phyloP scores from a whole-genome alignment of 345 rosid species.

The Bruguiera sexangula region DNA sequence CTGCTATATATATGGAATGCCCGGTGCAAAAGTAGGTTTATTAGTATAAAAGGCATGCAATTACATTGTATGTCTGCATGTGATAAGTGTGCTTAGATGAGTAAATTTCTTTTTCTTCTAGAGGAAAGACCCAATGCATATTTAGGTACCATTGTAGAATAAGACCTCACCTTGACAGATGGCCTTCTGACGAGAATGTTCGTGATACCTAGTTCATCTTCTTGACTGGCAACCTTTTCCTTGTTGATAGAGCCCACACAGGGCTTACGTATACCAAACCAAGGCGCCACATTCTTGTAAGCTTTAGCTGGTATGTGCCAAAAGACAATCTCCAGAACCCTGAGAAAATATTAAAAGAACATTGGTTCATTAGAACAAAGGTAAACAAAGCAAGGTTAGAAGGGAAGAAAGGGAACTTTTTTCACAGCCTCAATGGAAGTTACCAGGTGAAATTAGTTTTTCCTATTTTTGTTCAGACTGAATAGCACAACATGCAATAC shows the following conservation, averaged over 20 bases:
- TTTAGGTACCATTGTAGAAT: background rate
- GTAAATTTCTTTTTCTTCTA: background rate
- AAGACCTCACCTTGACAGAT: slow-evolving; percentile 62
- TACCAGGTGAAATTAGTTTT: background rate
- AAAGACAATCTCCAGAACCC: slow-evolving; percentile 80
- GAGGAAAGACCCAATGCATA: background rate
- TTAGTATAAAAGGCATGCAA: too few species aligned
- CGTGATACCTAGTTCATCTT: slow-evolving; percentile 73
- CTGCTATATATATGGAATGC: too few species aligned
- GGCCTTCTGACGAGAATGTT: slow-evolving; percentile 47
- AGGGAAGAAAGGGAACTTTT: background rate
- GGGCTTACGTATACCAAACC: slow-evolving; percentile 46
- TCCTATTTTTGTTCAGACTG: background rate
- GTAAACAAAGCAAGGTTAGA: background rate
- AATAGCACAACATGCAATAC: background rate
- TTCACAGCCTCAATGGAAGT: slow-evolving; percentile 3
- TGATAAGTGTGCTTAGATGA: too few species aligned
- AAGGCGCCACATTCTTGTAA: slow-evolving; percentile 70
- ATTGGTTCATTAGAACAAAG: background rate
- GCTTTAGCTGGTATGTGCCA: slow-evolving; percentile 94
- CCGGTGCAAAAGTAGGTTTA: too few species aligned
- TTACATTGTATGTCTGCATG: too few species aligned
- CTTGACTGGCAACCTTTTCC: slow-evolving; percentile 75
- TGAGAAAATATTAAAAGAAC: slow-evolving; percentile 10
- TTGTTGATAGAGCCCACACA: slow-evolving; percentile 84